Evolutionary conservation across 2,329 filamentous ascomycete species (phyloP), one percentile per base, ranked within the genome.

Genomic region (Calonectria hongkongensis): DNA sequence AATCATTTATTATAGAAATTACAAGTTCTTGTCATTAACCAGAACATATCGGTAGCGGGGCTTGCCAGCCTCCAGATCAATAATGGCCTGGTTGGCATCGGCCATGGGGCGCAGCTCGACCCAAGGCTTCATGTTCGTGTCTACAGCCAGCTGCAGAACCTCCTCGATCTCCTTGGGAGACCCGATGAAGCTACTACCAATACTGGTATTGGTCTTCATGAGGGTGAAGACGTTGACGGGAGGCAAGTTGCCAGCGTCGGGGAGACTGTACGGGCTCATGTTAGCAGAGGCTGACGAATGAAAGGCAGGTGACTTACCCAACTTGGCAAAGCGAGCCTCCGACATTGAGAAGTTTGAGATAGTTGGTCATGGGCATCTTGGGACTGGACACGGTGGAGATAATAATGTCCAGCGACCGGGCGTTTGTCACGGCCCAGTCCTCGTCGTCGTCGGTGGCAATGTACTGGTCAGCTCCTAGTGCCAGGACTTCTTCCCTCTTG

Each of bases 361-460:
- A 94, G 56, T 89, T 84, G 68, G 84, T 83, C 39, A 94, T 80
- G 1, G 92, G 92, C 91, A 94, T 92, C 56, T 81, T 79, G 65
- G 70, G 56, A 68, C 75, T 80, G 5, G 88, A 89, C 68, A 93
- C 92, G 3, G 91, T 92, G 85, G 92, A 94, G 83, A 95, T 83
- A 79, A 95, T 93, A 62, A 95, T 87, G 84, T 95, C 93, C 75
- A 95, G 93, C 0, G 88, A 90, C 80, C 89, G 87, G 73, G 82
- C 78, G 75, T 91, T 87, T 43, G 84, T 83, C 74, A 84, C 82
- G 60, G 87, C 87, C 90, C 90, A 92, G 75, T 86, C 84, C 3
- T 74, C 73, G 66, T 87, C 84, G 71, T 90, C 88, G n/a, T 83
- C 81, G 0, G 89, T 91, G 0, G 89, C 89, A 51, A 92, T 83